A percentile compares a stretch with the other conserved stretches of the same genome.
phyloP scores from a whole-genome alignment of 257 asterid species.

The Coffea eugenioides region DNA sequence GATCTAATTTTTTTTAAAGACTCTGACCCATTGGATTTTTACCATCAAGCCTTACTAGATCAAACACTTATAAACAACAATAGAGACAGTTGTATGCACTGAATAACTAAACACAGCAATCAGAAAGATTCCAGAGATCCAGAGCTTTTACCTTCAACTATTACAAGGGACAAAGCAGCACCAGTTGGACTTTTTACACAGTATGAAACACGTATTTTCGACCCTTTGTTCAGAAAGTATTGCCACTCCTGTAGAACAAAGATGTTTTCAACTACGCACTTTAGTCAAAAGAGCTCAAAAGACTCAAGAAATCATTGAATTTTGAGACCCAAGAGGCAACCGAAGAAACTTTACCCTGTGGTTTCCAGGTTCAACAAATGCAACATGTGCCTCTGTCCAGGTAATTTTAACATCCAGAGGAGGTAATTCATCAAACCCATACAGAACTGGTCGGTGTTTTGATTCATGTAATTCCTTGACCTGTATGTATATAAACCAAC shows the following conservation, averaged over 20 bases:
- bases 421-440: slow-evolving; percentile 23
- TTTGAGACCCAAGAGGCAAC: background rate
- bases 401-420: slow-evolving; percentile 22
- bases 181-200: slow-evolving; percentile 18
- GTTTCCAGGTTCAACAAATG: slow-evolving; percentile 15
- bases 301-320: background rate
- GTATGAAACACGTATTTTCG: slow-evolving; percentile 19
- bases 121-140: background rate
- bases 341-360: slow-evolving; percentile 13
- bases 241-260: slow-evolving; percentile 23
- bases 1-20: background rate
- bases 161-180: slow-evolving; percentile 24
- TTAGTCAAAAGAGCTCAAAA: background rate
- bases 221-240: slow-evolving; percentile 26
- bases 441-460: slow-evolving; percentile 17
- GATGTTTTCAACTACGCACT: background rate
- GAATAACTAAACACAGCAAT: background rate
- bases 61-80: background rate
- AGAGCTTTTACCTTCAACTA: slow-evolving; percentile 23
- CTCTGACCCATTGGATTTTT: background rate
- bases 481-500: slow-evolving; percentile 8
- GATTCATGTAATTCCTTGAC: slow-evolving; percentile 17
- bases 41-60: background rate
- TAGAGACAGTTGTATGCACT: background rate
- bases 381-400: slow-evolving; percentile 27